Base-by-base conservation (phyloP, 495 filamentous ascomycete genomes). In the Tuber aestivum region DNA sequence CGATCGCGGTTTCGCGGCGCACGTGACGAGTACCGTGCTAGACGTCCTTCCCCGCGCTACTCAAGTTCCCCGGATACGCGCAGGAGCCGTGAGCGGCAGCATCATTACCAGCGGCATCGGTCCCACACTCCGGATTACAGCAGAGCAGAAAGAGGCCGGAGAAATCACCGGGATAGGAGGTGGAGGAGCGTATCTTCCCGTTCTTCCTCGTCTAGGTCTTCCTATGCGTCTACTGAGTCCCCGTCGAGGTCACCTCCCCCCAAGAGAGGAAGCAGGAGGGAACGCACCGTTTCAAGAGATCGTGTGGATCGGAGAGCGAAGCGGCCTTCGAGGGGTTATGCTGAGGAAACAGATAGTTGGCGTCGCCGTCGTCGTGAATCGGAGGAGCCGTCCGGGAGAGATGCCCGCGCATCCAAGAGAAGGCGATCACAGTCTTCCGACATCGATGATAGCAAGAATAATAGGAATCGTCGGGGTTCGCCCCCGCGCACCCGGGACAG, bases 131-230 rank as follows among this genome's bases (percentile, higher is more conserved):
- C 40, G 42, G 42, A 41, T n/a, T 20, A 71, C 18, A 45, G 40
- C 12, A 74, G 14, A 20, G 40, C 27, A 68, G 40, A 78, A 73
- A 81, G 81, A 75, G 85, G 84, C 75, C 85, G 80, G 44, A 84
- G 79, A 76, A 85, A 77, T 68, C 83, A 74, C 79, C 83, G 82
- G 75, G 86, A 88, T 70, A 86, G 86, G 76, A 84, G 88, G 76
- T 88, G 86, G 70, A 70, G 68, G 20, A 75, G 73, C 73, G 70
- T 74, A 18, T 65, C 73, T 42, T 80, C 80, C 32, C 79, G 80
- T 61, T 74, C 79, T 27, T 72, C 69, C 21, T 76, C 78, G 23
- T 81, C 80, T 3, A 79, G 79, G 48, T 82, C 80, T 6, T 81
- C 76, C 27, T 80, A 75, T 42, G 78, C 78, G 42, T 81, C 80